A percentile compares a stretch with the other conserved stretches of the same genome.
phyloP scores from a whole-genome alignment of 805 yeast genomes.

The Candida awuae region DNA sequence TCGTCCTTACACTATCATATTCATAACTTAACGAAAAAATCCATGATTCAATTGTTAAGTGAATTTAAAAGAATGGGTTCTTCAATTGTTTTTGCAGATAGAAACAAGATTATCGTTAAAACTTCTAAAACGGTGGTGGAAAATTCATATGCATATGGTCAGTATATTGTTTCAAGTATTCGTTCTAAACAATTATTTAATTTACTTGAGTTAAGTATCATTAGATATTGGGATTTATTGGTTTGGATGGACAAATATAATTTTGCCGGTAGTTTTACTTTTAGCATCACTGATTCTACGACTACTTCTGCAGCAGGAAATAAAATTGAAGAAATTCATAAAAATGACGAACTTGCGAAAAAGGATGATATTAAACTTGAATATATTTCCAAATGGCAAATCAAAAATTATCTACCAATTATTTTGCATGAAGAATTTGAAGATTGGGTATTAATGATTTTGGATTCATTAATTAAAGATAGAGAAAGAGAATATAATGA shows the following conservation, averaged over 20 bases:
- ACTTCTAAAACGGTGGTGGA: constrained; percentile 75
- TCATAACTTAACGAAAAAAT: constrained; percentile 76
- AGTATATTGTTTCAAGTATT: constrained; percentile 68
- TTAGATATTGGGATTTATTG: constrained; percentile 83
- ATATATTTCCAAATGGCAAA: constrained; percentile 69
- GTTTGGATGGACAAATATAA: constrained; percentile 93
- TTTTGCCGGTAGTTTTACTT: constrained; percentile 64
- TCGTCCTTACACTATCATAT: constrained; percentile 77
- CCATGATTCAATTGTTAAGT: constrained; percentile 68
- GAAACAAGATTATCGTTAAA: constrained; percentile 62
- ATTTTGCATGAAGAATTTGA: constrained; percentile 76
- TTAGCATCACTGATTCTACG: constrained; percentile 33
- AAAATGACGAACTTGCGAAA: constrained; percentile 18
- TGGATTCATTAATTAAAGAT: constrained; percentile 57
- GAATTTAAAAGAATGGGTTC: constrained; percentile 81
- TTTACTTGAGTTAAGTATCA: constrained; percentile 66
- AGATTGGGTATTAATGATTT: constrained; percentile 73
- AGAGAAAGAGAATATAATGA: constrained; percentile 32
- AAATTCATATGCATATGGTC: constrained; percentile 85
- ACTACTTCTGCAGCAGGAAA: not conserved
- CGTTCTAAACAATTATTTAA: constrained; percentile 76
- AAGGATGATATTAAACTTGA: constrained; percentile 33
- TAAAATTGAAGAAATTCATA: not conserved
- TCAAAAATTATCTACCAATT: constrained; percentile 63
- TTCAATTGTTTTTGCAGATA: constrained; percentile 66